Conservation (phyloP, 306 rosid species). For the Ziziphus jujuba region DNA sequence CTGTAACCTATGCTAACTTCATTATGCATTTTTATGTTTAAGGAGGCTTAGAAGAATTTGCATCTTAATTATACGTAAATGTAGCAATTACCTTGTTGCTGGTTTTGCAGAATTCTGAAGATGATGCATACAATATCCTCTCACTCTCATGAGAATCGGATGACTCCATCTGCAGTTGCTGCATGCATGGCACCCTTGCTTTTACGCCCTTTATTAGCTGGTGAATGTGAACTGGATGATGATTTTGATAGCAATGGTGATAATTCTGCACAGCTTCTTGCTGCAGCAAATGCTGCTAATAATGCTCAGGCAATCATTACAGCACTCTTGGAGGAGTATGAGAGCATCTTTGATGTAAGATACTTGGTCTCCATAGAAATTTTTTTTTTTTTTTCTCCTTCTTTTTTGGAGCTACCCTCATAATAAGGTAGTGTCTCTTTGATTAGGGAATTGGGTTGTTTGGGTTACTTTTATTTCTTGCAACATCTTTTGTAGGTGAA, state of each 20-base stretch:
- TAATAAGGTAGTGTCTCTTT: not conserved
- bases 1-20: not conserved
- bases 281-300: constrained; percentile 98
- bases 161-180: constrained; percentile 97
- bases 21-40: not conserved
- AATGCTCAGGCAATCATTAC: constrained; percentile 93
- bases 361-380: constrained; percentile 11
- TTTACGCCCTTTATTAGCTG: constrained; percentile 89
- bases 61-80: not conserved
- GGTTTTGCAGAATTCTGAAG: constrained; percentile 73
- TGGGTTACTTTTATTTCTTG: constrained; percentile 27
- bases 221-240: constrained; percentile 96
- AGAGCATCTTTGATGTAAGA: constrained; percentile 86
- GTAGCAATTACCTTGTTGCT: not conserved
- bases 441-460: not conserved
- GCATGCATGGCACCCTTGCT: constrained; percentile 99
- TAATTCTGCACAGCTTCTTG: constrained; percentile 95
- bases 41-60: not conserved
- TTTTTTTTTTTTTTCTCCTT: not conserved
- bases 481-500: constrained; percentile 1
- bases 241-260: constrained; percentile 87
- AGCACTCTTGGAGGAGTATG: constrained; percentile 92
- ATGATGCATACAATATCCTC: constrained; percentile 92
- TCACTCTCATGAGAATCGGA: constrained; percentile 84
- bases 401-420: no score